Evolutionary conservation across 2,329 filamentous ascomycete species (phyloP).

Genomic region (Bipolaris sorokiniana): DNA sequence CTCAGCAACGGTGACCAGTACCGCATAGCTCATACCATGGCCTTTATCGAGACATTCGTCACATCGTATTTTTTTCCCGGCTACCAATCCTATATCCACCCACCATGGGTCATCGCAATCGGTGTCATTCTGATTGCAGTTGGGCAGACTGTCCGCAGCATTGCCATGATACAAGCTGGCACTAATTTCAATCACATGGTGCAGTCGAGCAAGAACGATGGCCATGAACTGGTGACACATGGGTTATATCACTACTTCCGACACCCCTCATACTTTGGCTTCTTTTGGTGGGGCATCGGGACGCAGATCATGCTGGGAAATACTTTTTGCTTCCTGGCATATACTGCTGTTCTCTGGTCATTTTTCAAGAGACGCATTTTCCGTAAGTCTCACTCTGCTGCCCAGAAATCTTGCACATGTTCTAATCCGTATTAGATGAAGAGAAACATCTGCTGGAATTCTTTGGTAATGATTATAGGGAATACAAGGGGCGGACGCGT

Average conservation of each 20-base stretch:
- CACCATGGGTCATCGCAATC: slow-evolving; percentile 47
- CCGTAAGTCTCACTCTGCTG: slow-evolving; percentile 54
- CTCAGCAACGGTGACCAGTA: slow-evolving; percentile 86
- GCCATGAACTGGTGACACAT: slow-evolving; percentile 80
- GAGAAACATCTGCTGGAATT: slow-evolving; percentile 79
- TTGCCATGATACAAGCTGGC: slow-evolving; percentile 88
- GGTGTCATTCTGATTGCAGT: slow-evolving; percentile 69
- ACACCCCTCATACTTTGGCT: slow-evolving; percentile 96
- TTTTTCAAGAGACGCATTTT: slow-evolving; percentile 80
- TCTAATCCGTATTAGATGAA: slow-evolving; percentile 62
- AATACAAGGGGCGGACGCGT: slow-evolving; percentile 72
- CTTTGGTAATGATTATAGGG: slow-evolving; percentile 81
- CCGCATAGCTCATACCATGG: slow-evolving; percentile 78
- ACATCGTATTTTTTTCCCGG: slow-evolving; percentile 62
- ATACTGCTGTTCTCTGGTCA: slow-evolving; percentile 76
- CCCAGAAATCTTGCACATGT: background rate
- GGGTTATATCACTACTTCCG: slow-evolving; percentile 79
- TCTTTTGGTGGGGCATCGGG: slow-evolving; percentile 98
- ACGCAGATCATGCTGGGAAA: slow-evolving; percentile 93
- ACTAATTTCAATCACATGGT: slow-evolving; percentile 89
- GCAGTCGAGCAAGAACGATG: slow-evolving; percentile 69
- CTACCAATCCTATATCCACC: slow-evolving; percentile 53
- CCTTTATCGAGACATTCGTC: slow-evolving; percentile 73
- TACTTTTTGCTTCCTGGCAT: slow-evolving; percentile 74
- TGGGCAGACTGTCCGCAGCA: slow-evolving; percentile 77